Conservation (phyloP, 106 monocot genomes). For the Vanilla planifolia region DNA sequence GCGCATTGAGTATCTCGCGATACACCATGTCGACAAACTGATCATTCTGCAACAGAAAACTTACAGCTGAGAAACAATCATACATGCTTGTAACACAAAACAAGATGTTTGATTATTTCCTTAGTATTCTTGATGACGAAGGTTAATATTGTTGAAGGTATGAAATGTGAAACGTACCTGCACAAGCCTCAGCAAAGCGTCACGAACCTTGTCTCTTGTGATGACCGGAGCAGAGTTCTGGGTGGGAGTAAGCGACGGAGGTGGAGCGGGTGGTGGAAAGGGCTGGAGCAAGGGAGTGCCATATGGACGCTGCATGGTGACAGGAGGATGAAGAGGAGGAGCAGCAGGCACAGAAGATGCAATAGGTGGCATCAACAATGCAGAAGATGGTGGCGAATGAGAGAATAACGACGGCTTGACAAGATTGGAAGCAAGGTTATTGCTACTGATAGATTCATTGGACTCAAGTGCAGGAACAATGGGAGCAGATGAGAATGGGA, state of each 20-base stretch:
- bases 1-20: slow-evolving; percentile 47
- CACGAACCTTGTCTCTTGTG: slow-evolving; percentile 44
- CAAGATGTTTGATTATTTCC: too few species aligned
- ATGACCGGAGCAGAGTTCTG: slow-evolving; percentile 30
- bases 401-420: slow-evolving; percentile 55
- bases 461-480: slow-evolving; percentile 17
- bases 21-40: slow-evolving; percentile 73
- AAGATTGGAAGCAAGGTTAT: slow-evolving; percentile 27
- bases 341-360: slow-evolving; percentile 30
- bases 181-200: slow-evolving; percentile 51
- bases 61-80: neutral
- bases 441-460: slow-evolving; percentile 20
- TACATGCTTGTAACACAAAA: too few species aligned
- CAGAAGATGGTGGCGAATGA: slow-evolving; percentile 31
- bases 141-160: too few species aligned
- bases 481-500: slow-evolving; percentile 21
- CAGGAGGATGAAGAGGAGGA: slow-evolving; percentile 41
- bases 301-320: slow-evolving; percentile 55
- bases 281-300: slow-evolving; percentile 73
- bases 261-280: slow-evolving; percentile 66
- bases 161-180: slow-evolving; percentile 36
- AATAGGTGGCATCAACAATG: slow-evolving; percentile 21
- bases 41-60: slow-evolving; percentile 33
- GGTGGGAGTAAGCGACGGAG: slow-evolving; percentile 53
- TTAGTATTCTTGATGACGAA: too few species aligned